These are phyloP conservation scores for Colletotrichum melonis DNA, from an alignment of 2,329 filamentous ascomycete species.

Conservation along the genomic window DNA sequence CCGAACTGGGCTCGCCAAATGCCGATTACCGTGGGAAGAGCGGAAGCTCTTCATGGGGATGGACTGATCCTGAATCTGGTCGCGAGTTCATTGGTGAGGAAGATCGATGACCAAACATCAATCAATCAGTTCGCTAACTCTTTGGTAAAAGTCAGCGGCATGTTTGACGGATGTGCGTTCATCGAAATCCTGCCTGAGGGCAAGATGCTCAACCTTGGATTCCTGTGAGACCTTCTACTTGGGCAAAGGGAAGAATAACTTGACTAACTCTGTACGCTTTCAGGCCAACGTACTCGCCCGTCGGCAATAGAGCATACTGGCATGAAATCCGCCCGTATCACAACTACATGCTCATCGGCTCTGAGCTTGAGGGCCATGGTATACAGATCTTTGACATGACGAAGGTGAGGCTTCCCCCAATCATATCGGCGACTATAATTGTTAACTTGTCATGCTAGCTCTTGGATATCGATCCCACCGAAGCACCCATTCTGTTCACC, in stretches of 20 bases:
- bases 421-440: background rate
- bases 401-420: constrained; percentile 42
- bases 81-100: constrained; percentile 37
- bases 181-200: constrained; percentile 55
- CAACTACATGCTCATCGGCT: constrained; percentile 48
- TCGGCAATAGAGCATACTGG: constrained; percentile 41
- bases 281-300: constrained; percentile 33
- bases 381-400: constrained; percentile 73
- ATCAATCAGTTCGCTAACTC: background rate
- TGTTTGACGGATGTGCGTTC: constrained; percentile 55
- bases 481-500: constrained; percentile 43
- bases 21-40: constrained; percentile 36
- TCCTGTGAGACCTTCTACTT: constrained; percentile 43
- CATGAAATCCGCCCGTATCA: constrained; percentile 49
- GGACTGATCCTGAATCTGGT: constrained; percentile 52
- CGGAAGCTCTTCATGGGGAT: constrained; percentile 53
- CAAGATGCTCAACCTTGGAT: constrained; percentile 55
- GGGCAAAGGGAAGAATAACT: no score
- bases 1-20: constrained; percentile 58
- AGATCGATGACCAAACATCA: no score
- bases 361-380: constrained; percentile 58
- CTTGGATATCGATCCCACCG: constrained; percentile 51
- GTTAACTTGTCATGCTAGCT: constrained; percentile 41
- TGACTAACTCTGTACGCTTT: background rate
- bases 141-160: constrained; percentile 33